phyloP scores from a whole-genome alignment of 2,329 filamentous ascomycete genomes.

The Cladophialophora immunda region DNA sequence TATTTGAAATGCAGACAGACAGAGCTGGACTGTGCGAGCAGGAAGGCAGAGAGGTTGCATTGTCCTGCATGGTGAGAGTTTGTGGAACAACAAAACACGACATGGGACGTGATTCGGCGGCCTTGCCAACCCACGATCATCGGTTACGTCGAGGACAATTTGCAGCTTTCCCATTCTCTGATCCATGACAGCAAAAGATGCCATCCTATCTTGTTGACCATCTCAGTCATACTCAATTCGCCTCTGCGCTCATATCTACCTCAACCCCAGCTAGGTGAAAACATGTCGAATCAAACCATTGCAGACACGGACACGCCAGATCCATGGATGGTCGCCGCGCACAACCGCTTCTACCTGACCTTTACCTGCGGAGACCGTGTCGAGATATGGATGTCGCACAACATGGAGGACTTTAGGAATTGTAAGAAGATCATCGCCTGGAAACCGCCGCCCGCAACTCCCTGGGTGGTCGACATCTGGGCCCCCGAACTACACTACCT shows the following conservation, averaged over 20 bases:
- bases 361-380: constrained; percentile 48
- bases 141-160: constrained; percentile 1
- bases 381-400: constrained; percentile 47
- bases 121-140: neutral
- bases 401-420: constrained; percentile 45
- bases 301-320: constrained; percentile 45
- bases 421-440: constrained; percentile 42
- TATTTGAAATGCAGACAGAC: neutral
- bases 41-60: neutral
- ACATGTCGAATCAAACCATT: constrained; percentile 46
- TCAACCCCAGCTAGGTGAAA: neutral
- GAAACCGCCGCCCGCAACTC: constrained; percentile 49
- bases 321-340: constrained; percentile 44
- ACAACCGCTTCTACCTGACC: constrained; percentile 45
- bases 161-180: neutral
- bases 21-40: neutral
- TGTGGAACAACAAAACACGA: neutral
- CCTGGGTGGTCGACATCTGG: constrained; percentile 60
- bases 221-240: neutral
- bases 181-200: neutral
- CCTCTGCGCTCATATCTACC: neutral
- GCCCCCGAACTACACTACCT: constrained; percentile 64
- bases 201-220: neutral
- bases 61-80: neutral
- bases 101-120: neutral